Base-by-base conservation (phyloP, 306 rosid species). In the Erythrophleum fordii region DNA sequence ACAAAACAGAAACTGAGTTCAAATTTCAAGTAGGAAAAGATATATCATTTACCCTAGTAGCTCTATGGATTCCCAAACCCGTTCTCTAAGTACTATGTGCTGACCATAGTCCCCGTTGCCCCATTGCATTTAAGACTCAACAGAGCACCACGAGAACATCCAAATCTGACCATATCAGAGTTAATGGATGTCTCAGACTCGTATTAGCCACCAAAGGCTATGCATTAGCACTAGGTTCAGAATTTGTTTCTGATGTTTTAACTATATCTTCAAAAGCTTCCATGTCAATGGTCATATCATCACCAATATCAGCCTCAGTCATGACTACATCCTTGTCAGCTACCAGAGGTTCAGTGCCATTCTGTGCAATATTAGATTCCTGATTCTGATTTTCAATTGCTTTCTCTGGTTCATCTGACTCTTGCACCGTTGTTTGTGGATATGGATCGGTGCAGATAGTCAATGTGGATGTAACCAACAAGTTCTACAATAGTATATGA, bases 391-490 rank as follows among this genome's bases (percentile, higher is more conserved):
- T 85, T 73, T 90, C 94, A 39, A 42, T 75, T 51, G 79, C 79
- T 72, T 84, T 84, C 52, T 79, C 93, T 48, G 84, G 76, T 59
- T 80, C 90, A 34, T 48, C 86, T 20, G 86, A 77, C 67, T 85
- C 86, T 73, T 83, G 84, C 61, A 74, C 14, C 2, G 77, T 44
- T 44, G 90, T 55, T 82, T 83, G 91, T 8, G 87, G 86, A 67
- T 78, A 72, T 35, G 91, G 87, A 60, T 89, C 97, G 13, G 84
- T 58, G 68, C 89, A 80, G 77, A 87, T 77, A 52, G 86, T 72
- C 77, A 95, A 82, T 48, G 90, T 92, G 46, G 98, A 90, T 18
- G 99, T 95, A 88, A 93, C 99, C 80, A 86, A 86, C 62, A 95
- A 86, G 85, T 91, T 95, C 99, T 95, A 56, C 89, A 89, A 77